A percentile compares a stretch with the other conserved stretches of the same genome.
These are phyloP conservation scores for Desmodesmus armatus DNA, from an alignment of 139 green algal species.

Conservation along the genomic window DNA sequence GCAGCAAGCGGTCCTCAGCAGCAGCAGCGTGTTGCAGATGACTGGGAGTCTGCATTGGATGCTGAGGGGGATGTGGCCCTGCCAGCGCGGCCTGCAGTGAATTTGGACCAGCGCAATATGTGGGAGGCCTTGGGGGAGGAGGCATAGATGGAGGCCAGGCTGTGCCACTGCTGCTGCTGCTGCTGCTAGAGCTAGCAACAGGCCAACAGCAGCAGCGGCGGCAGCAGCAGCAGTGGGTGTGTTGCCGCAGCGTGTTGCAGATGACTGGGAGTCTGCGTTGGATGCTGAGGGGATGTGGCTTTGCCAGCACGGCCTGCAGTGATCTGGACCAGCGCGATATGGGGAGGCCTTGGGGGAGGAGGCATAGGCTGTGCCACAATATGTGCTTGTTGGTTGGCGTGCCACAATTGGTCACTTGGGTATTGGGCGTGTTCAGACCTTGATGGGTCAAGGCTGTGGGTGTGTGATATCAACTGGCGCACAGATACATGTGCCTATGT, in stretches of 20 bases:
- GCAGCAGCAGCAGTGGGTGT: slow-evolving; percentile 4
- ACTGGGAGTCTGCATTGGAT: slow-evolving; percentile 26
- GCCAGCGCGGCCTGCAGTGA: neutral
- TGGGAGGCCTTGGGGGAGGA: slow-evolving; percentile 15
- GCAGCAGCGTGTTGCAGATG: slow-evolving; percentile 44
- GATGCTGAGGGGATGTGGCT: neutral
- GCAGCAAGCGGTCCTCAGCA: neutral
- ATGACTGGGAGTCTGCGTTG: slow-evolving; percentile 36
- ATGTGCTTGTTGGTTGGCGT: too few species aligned
- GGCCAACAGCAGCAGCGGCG: slow-evolving; percentile 3
- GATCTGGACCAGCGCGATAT: slow-evolving; percentile 11
- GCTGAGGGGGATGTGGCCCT: neutral
- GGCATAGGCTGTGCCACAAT: too few species aligned
- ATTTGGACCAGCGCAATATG: slow-evolving; percentile 9
- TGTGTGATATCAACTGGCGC: too few species aligned
- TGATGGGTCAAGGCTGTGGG: too few species aligned
- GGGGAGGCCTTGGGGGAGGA: slow-evolving; percentile 7
- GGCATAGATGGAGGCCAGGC: neutral
- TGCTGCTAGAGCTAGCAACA: neutral
- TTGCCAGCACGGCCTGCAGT: neutral
- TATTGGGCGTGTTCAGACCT: too few species aligned
- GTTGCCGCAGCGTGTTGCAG: too few species aligned
- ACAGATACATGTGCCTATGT: too few species aligned
- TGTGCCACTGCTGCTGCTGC: neutral
- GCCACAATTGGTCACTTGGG: too few species aligned